These are phyloP conservation scores for Ogataea neopini DNA, from an alignment of 805 yeast genomes.

Conservation along the genomic window DNA sequence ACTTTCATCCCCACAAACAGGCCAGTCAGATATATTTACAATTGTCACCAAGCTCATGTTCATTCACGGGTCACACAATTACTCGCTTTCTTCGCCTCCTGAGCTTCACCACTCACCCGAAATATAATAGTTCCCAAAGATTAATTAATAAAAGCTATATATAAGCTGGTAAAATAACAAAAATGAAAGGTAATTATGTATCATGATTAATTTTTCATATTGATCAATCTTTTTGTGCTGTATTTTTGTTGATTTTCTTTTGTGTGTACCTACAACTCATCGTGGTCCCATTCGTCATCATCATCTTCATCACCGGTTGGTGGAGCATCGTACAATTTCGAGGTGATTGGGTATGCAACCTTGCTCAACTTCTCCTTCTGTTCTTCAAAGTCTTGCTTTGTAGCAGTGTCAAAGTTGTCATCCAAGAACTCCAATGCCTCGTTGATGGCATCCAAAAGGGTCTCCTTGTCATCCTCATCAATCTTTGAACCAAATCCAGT, in stretches of 20 bases:
- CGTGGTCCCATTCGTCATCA: slow-evolving; percentile 65
- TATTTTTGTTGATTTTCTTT: not conserved
- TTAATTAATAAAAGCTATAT: slow-evolving; percentile 8
- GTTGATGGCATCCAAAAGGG: slow-evolving; percentile 80
- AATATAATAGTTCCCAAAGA: not conserved
- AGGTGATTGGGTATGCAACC: slow-evolving; percentile 88
- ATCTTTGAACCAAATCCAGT: slow-evolving; percentile 73
- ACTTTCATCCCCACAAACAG: not conserved
- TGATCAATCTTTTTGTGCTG: slow-evolving; percentile 2
- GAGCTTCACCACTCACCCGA: too few species aligned
- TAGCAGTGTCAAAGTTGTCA: slow-evolving; percentile 77
- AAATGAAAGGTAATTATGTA: slow-evolving; percentile 5
- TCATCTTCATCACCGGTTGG: slow-evolving; percentile 47
- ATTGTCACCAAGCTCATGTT: too few species aligned
- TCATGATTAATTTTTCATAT: slow-evolving; percentile 3
- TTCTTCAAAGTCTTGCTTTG: slow-evolving; percentile 91
- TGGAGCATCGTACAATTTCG: slow-evolving; percentile 68
- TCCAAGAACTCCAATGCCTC: slow-evolving; percentile 72
- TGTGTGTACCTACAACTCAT: slow-evolving; percentile 53
- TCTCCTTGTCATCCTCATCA: slow-evolving; percentile 88
- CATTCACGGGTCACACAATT: too few species aligned
- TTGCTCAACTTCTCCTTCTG: slow-evolving; percentile 81
- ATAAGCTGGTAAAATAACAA: slow-evolving; percentile 6
- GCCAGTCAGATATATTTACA: too few species aligned
- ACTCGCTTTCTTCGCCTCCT: too few species aligned